Base-by-base conservation (phyloP, 1,284 basidiomycete genomes). In the Sporisorium iseilematis-ciliati region DNA sequence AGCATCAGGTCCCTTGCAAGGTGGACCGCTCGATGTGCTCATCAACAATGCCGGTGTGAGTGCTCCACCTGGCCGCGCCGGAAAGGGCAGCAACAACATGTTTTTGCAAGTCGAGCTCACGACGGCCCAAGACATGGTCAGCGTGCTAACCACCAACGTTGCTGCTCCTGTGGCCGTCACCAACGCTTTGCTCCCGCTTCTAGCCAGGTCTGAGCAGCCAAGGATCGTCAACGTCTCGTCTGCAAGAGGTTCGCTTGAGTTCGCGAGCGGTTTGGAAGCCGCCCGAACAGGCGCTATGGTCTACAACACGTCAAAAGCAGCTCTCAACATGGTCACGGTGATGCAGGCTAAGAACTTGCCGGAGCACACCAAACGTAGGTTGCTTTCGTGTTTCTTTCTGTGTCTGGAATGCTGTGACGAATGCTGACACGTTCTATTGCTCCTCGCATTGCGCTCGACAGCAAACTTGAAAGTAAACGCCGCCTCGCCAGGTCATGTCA, bases 321-420 rank as follows among this genome's bases (percentile, higher is more conserved):
- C 68, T 7, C 51, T 71, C 20, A 71, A 65, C 48, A 71, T 71
- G 68, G 68, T 71, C 33, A 71, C 68, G 12, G 16, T 66, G 10
- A 71, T 71, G 68, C 64, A 71, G 33, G 16, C 52, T 11, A 71
- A 70, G 50, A 70, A 70, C 20, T 33, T 70, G 26, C 45, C 57
- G 25, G 16, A 21, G 4, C 61, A 29, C 7, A 51, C 31, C 41
- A 25, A 33, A 35, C 25, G 43, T 45, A 45, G 18, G 43, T 45
- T 6, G 21, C 25, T 23, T 8, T 14, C 10, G 6, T 23, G 11
- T 1, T 2, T 42, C 16, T 40, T 12, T 18, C 16, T 40, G 16
- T 18, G 16, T 3, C 38, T 14, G 5, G 38, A 18, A 18, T 18
- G 38, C 16, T 40, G 38, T 6, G 38, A 4, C 5, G 16, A 12